phyloP scores from a whole-genome alignment of 306 rosid genomes.

The Trichosanthes truncata region DNA sequence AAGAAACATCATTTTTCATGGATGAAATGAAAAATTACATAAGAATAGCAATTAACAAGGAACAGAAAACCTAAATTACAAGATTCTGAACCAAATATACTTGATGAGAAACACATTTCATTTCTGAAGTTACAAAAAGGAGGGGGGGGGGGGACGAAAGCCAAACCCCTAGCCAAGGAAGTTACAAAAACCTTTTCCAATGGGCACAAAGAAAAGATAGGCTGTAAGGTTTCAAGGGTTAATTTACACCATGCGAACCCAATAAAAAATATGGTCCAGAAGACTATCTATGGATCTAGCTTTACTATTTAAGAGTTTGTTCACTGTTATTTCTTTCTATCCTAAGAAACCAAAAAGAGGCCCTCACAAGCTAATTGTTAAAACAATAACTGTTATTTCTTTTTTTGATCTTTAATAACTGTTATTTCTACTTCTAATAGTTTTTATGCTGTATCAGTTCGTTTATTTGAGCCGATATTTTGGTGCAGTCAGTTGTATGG shows the following conservation, averaged over 20 bases:
- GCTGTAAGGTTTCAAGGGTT: not conserved
- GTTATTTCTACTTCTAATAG: not conserved
- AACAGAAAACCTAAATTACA: not conserved
- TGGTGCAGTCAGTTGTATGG: conserved; percentile 85
- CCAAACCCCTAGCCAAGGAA: not conserved
- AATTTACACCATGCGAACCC: not conserved
- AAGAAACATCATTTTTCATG: too few species aligned
- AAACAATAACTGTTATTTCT: not conserved
- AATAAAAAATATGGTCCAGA: not conserved
- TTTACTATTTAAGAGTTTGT: not conserved
- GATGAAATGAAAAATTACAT: too few species aligned
- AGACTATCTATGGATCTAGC: not conserved
- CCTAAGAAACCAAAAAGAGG: not conserved
- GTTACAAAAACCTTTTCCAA: not conserved
- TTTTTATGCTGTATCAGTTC: not conserved
- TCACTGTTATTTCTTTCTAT: not conserved
- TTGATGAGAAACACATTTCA: too few species aligned
- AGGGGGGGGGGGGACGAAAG: not conserved
- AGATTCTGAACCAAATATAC: not conserved
- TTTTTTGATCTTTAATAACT: too few species aligned
- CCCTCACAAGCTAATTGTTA: not conserved
- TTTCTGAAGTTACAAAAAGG: not conserved
- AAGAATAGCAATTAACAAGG: too few species aligned
- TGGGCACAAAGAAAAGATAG: not conserved
- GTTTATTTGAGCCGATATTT: not conserved